These are phyloP conservation scores for Pterocarpus santalinus DNA, from an alignment of 306 rosid genomes.

Conservation along the genomic window DNA sequence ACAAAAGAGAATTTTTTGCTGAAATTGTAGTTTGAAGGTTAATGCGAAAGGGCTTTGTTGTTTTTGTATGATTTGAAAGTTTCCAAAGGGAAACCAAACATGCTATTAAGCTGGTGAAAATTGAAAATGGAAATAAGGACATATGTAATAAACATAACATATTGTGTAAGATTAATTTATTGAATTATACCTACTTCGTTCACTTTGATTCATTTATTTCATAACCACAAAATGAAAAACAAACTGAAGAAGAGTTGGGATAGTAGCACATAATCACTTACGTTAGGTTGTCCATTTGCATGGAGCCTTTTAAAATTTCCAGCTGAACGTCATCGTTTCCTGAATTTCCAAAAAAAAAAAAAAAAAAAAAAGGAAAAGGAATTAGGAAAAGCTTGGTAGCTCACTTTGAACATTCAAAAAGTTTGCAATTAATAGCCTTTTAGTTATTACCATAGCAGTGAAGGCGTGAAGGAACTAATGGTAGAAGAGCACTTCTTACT, in stretches of 20 bases:
- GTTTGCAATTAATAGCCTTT: background rate
- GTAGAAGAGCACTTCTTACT: slow-evolving; percentile 63
- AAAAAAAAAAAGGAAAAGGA: background rate
- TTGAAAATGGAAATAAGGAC: background rate
- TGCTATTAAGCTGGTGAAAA: too few relatives aligned
- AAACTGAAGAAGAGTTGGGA: background rate
- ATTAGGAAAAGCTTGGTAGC: background rate
- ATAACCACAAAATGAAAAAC: slow-evolving; percentile 17
- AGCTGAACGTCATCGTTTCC: slow-evolving; percentile 56
- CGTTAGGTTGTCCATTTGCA: slow-evolving; percentile 53
- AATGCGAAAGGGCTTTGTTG: too few relatives aligned
- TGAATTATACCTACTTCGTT: background rate
- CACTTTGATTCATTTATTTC: background rate
- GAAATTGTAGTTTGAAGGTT: too few relatives aligned
- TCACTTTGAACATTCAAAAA: background rate
- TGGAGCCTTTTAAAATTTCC: slow-evolving; percentile 45
- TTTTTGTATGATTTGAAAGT: too few relatives aligned
- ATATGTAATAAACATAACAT: too few relatives aligned
- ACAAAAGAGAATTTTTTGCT: too few relatives aligned
- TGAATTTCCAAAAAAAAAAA: slow-evolving; percentile 32
- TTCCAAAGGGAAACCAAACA: too few relatives aligned
- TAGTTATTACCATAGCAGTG: slow-evolving; percentile 52
- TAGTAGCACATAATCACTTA: slow-evolving; percentile 42
- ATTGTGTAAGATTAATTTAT: background rate
- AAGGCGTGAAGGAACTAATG: slow-evolving; percentile 46